phyloP scores from a whole-genome alignment of 371 early-diverging fungal species.

The Chytridium lagenaria region DNA sequence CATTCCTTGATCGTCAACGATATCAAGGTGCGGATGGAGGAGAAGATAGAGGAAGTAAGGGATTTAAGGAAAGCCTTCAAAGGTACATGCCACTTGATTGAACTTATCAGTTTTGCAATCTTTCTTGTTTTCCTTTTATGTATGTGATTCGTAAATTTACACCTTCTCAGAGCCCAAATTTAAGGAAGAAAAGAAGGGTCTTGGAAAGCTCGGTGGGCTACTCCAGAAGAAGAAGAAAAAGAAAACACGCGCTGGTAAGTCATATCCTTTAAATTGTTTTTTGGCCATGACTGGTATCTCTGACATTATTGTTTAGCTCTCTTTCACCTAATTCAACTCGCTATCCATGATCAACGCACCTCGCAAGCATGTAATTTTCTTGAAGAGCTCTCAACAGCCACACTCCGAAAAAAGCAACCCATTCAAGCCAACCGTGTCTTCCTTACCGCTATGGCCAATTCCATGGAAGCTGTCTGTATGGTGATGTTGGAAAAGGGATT shows the following conservation, averaged over 20 bases:
- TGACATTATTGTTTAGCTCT: background rate
- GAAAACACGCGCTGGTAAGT: slow-evolving; percentile 31
- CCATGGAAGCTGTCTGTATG: slow-evolving; percentile 54
- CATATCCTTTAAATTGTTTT: background rate
- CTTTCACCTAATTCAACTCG: slow-evolving; percentile 36
- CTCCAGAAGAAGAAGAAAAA: slow-evolving; percentile 38
- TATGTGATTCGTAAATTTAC: background rate
- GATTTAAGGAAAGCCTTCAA: slow-evolving; percentile 29
- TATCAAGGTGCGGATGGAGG: slow-evolving; percentile 20
- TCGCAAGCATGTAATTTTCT: slow-evolving; percentile 34
- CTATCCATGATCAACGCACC: slow-evolving; percentile 35
- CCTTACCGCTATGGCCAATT: slow-evolving; percentile 50
- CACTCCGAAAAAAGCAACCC: slow-evolving; percentile 46
- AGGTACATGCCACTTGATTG: slow-evolving; percentile 16
- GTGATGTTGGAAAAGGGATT: slow-evolving; percentile 61
- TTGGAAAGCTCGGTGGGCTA: slow-evolving; percentile 31
- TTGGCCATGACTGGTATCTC: background rate
- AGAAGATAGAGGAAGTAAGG: slow-evolving; percentile 7
- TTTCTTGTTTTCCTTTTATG: background rate
- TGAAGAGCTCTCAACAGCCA: slow-evolving; percentile 37
- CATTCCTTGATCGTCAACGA: slow-evolving; percentile 31
- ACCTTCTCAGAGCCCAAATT: slow-evolving; percentile 37
- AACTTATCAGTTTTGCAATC: background rate
- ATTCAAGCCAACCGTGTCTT: slow-evolving; percentile 50
- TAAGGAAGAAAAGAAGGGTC: slow-evolving; percentile 39